These are phyloP conservation scores for Fusarium pseudoanthophilum DNA, from an alignment of 2,329 filamentous ascomycete genomes.

Conservation along the genomic window DNA sequence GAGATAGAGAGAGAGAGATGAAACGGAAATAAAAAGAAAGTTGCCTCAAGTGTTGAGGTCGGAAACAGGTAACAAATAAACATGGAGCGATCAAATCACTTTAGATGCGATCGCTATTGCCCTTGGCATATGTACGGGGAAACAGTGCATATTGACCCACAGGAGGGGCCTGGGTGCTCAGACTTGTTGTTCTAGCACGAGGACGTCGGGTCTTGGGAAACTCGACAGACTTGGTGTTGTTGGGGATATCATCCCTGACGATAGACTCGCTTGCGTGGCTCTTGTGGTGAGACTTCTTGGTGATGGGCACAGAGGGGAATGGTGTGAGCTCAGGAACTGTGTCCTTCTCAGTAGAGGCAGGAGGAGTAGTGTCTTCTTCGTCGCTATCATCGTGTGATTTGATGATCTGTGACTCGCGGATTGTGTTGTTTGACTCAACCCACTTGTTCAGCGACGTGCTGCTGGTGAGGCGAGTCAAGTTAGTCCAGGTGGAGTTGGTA, in stretches of 20 bases:
- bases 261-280: slow-evolving; percentile 53
- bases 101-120: slow-evolving; percentile 49
- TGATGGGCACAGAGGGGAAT: slow-evolving; percentile 40
- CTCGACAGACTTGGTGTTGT: slow-evolving; percentile 47
- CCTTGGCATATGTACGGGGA: slow-evolving; percentile 51
- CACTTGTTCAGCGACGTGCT: slow-evolving; percentile 58
- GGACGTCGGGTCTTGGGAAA: slow-evolving; percentile 48
- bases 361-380: slow-evolving; percentile 41
- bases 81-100: not conserved
- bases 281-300: slow-evolving; percentile 47
- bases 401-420: slow-evolving; percentile 42
- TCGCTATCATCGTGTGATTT: slow-evolving; percentile 40
- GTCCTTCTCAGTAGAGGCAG: slow-evolving; percentile 47
- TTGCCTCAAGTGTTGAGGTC: slow-evolving; percentile 1
- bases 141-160: slow-evolving; percentile 61
- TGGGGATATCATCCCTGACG: slow-evolving; percentile 45
- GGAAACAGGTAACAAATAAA: slow-evolving; percentile 13
- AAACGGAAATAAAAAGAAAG: slow-evolving; percentile 5
- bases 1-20: slow-evolving; percentile 10
- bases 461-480: slow-evolving; percentile 66
- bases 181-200: slow-evolving; percentile 59
- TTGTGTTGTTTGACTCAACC: slow-evolving; percentile 48
- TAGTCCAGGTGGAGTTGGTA: slow-evolving; percentile 63
- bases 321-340: slow-evolving; percentile 50
- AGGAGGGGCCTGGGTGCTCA: slow-evolving; percentile 55